A percentile compares a stretch with the other conserved stretches of the same genome.
Conservation (phyloP, 495 filamentous ascomycete genomes). For the Bacidia gigantensis region DNA sequence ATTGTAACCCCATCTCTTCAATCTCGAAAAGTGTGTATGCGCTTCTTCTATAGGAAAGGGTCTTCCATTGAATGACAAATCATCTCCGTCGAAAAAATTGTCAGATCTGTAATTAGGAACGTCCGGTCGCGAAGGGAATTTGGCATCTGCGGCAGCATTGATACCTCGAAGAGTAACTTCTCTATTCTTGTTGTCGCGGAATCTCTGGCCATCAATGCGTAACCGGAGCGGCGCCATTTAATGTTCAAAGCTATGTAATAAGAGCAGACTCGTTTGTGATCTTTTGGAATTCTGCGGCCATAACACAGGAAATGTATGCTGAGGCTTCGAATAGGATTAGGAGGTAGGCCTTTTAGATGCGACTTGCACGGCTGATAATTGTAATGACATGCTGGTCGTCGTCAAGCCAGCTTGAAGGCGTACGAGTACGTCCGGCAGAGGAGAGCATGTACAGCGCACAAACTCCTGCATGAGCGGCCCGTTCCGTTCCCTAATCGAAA, state of each 20-base stretch:
- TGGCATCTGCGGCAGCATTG: constrained; percentile 55
- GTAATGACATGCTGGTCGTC: no score
- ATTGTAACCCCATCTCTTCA: constrained; percentile 86
- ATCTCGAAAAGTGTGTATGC: constrained; percentile 70
- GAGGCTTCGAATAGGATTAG: no score
- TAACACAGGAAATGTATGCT: no score
- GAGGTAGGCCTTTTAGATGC: no score
- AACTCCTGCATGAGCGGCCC: no score
- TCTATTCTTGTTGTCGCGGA: constrained; percentile 55
- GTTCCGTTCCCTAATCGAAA: no score
- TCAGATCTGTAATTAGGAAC: constrained; percentile 65
- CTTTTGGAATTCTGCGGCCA: no score
- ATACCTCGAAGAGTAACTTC: constrained; percentile 58
- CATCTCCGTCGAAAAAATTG: constrained; percentile 84
- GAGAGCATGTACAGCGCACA: no score
- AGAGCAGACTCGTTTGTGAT: no score
- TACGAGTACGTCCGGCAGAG: no score
- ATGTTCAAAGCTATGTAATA: background rate
- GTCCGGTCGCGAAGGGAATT: constrained; percentile 61
- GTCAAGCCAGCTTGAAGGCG: no score
- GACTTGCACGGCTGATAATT: no score
- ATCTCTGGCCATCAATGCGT: constrained; percentile 67
- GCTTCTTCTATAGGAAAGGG: constrained; percentile 77
- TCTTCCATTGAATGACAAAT: constrained; percentile 74
- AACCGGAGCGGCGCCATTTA: constrained; percentile 38